phyloP scores from a whole-genome alignment of 345 rosid species.

The Rhodamnia rubescens region DNA sequence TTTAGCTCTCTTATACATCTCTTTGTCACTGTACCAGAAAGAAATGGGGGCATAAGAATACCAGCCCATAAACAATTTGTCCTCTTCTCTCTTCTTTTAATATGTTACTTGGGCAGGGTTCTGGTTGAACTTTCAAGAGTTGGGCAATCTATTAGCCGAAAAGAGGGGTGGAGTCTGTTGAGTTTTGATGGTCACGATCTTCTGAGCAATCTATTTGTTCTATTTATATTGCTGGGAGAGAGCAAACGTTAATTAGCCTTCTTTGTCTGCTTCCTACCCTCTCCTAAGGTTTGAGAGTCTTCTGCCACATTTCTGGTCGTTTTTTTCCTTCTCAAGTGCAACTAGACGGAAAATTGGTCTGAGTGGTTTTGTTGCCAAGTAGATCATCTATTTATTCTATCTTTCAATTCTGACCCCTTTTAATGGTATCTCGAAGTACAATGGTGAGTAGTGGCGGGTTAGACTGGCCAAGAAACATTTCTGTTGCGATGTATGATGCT shows the following conservation, averaged over 20 bases:
- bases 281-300: not conserved
- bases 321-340: not conserved
- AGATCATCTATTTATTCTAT: not conserved
- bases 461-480: not conserved
- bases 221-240: not conserved
- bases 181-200: not conserved
- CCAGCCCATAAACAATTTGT: not conserved
- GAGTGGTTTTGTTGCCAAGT: not conserved
- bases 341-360: not conserved
- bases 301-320: not conserved
- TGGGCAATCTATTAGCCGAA: not conserved
- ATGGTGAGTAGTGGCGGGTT: not conserved
- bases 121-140: not conserved
- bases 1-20: not conserved
- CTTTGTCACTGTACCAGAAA: not conserved
- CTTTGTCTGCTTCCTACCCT: not conserved
- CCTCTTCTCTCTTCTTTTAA: not conserved
- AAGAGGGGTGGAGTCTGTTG: not conserved
- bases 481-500: not conserved
- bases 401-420: not conserved
- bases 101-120: not conserved
- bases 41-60: not conserved
- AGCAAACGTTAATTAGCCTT: not conserved
- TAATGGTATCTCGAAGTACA: not conserved
- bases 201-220: not conserved